Evolutionary conservation across 768 basidiomycete species (phyloP).

Genomic region (Suillus variegatus): DNA sequence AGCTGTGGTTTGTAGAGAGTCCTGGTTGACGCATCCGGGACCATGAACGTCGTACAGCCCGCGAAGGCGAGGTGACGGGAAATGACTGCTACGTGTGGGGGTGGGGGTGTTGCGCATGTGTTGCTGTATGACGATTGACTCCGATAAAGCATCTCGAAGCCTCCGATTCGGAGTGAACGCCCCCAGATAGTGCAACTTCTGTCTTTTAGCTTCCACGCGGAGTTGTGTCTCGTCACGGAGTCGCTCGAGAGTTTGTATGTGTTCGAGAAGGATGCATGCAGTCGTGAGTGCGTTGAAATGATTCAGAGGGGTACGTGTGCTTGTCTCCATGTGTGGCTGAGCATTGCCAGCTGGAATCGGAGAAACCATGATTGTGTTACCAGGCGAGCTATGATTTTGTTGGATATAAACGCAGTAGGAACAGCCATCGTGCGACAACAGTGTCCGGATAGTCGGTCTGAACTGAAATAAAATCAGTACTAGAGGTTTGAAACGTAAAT

Average conservation of each 20-base stretch:
- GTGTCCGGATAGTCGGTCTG: background rate
- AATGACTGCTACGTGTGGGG: slow-evolving; percentile 7
- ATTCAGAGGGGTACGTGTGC: slow-evolving; percentile 5
- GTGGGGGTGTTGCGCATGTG: slow-evolving; percentile 22
- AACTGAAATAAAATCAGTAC: background rate
- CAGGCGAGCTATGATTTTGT: background rate
- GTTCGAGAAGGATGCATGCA: slow-evolving; percentile 29
- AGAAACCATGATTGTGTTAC: background rate
- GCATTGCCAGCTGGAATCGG: background rate
- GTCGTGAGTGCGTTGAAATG: slow-evolving; percentile 29
- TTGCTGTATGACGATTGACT: background rate
- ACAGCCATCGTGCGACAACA: background rate
- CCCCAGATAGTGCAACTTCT: background rate
- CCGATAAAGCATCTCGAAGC: background rate
- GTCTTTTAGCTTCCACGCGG: slow-evolving; percentile 2
- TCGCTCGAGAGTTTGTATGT: slow-evolving; percentile 23
- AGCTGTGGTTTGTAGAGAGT: slow-evolving; percentile 23
- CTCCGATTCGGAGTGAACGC: background rate
- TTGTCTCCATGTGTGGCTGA: background rate
- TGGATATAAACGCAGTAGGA: background rate
- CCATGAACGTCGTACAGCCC: slow-evolving; percentile 32
- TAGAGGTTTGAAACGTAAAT: background rate
- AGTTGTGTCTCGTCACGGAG: slow-evolving; percentile 6
- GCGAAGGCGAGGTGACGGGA: slow-evolving; percentile 28
- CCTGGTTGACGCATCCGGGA: slow-evolving; percentile 24